Base-by-base conservation (phyloP, 2,329 filamentous ascomycete species). In the Sclerotiophoma versabilis region DNA sequence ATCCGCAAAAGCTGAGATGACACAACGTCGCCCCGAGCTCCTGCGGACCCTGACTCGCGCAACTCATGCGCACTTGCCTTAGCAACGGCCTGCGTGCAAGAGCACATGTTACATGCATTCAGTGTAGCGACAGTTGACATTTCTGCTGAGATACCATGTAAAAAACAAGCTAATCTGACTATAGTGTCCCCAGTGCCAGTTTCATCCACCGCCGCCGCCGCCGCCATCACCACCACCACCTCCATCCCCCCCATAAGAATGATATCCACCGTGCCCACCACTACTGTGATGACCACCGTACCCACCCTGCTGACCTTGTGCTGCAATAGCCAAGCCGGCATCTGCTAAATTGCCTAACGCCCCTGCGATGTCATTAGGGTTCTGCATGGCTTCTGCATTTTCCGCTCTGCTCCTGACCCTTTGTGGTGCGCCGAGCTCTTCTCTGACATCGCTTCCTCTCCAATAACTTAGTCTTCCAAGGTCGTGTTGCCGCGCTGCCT, bases 401-500 rank as follows among this genome's bases (percentile, higher is more conserved):
- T 64, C 64, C 2, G 60, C 39, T 36, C 56, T 34, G 9, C 58
- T 57, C 1, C 50, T 59, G 38, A 58, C 50, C 37, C 37, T 59
- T 37, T 45, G 45, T 37, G 43, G 46, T 10, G 38, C 29, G 12
- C 34, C 26, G 3, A 41, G 49, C 46, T 60, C 60, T 19, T 42
- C 44, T 30, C 55, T 57, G 20, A 59, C 56, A 55, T 70, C 68
- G 12, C 44, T 60, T 22, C 54, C 57, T 54, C 42, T 55, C 69
- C 70, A 73, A 57, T 71, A 65, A 17, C 64, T 64, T 19, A 62
- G 50, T 12, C 53, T 54, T 0, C 71, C 71, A 20, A 74, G 39
- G 19, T 63, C 58, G 3, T 48, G 39, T 27, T 64, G 57, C 43
- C 70, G 57, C 8, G 67, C 66, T 22, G 27, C 37, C 2, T 64